Conservation (phyloP, 2,329 filamentous ascomycete species). For the Aspergillus niger region DNA sequence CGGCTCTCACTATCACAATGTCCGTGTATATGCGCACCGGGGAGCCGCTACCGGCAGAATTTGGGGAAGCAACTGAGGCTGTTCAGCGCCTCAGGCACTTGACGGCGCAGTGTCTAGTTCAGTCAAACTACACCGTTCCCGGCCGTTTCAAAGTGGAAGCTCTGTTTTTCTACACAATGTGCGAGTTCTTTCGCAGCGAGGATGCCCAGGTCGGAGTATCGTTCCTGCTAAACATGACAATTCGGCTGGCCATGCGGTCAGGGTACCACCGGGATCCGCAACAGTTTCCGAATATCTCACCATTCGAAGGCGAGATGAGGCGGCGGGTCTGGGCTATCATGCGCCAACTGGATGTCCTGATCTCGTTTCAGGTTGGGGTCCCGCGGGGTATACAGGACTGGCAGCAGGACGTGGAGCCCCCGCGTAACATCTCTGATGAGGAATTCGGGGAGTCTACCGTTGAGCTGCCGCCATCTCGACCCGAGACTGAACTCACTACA, state of each 20-base stretch:
- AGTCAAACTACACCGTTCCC: constrained; percentile 36
- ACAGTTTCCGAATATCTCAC: constrained; percentile 56
- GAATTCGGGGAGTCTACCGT: constrained; percentile 58
- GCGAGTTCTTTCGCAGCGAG: constrained; percentile 34
- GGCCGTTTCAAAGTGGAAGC: constrained; percentile 37
- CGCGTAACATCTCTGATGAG: constrained; percentile 61
- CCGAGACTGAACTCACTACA: constrained; percentile 56
- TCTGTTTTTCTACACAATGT: constrained; percentile 32
- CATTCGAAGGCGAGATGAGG: constrained; percentile 59
- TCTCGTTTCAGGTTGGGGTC: constrained; percentile 65
- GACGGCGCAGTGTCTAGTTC: constrained; percentile 36
- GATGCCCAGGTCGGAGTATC: constrained; percentile 55
- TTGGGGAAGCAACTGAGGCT: constrained; percentile 19
- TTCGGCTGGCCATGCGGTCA: constrained; percentile 63
- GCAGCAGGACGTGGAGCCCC: constrained; percentile 61
- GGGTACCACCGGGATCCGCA: constrained; percentile 62
- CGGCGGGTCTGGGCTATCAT: constrained; percentile 45
- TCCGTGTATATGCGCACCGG: constrained; percentile 27
- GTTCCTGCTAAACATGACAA: constrained; percentile 57
- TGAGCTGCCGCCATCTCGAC: constrained; percentile 56
- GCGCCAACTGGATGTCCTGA: constrained; percentile 61
- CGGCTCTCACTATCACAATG: constrained; percentile 31
- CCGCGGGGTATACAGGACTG: constrained; percentile 63
- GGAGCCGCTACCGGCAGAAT: constrained; percentile 25
- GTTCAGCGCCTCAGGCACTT: constrained; percentile 54